A percentile compares a stretch with the other conserved stretches of the same genome.
Conservation (phyloP, 371 early-diverging fungal genomes). For the Capniomyces stellatus region DNA sequence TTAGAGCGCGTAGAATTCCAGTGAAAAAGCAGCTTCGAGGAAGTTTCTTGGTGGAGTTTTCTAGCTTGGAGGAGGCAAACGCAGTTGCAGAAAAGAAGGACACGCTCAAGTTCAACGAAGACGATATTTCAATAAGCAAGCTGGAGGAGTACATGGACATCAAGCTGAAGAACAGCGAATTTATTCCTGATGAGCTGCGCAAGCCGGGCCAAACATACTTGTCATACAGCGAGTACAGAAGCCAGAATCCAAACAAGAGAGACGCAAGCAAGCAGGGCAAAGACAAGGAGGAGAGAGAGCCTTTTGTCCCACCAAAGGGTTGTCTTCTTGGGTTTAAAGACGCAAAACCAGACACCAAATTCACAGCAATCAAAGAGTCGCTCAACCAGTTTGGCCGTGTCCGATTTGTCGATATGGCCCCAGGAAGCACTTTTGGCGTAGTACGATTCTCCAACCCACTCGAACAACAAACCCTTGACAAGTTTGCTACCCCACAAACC, state of each 20-base stretch:
- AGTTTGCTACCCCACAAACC: no score
- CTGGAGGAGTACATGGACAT: conserved; percentile 33
- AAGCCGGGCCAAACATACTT: conserved; percentile 10
- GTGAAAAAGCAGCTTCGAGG: conserved; percentile 34
- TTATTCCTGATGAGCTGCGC: conserved; percentile 11
- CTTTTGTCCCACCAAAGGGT: conserved; percentile 20
- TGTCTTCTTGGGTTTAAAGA: conserved; percentile 17
- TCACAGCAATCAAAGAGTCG: conserved; percentile 20
- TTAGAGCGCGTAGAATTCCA: conserved; percentile 41
- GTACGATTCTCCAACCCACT: no score
- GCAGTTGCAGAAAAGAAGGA: conserved; percentile 7
- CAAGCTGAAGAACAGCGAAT: conserved; percentile 16
- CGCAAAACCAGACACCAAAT: conserved; percentile 11
- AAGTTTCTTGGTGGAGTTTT: conserved; percentile 41
- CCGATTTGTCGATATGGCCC: conserved; percentile 20
- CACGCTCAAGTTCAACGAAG: conserved; percentile 24
- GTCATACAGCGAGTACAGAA: conserved; percentile 13
- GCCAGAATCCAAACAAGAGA: conserved; percentile 8
- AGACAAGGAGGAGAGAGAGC: conserved; percentile 10
- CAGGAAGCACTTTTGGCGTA: conserved; percentile 19
- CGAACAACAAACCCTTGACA: no score
- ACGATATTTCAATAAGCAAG: conserved; percentile 29
- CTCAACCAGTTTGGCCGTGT: conserved; percentile 16
- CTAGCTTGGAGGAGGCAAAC: conserved; percentile 11
- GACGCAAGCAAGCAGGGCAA: conserved; percentile 14